phyloP scores from a whole-genome alignment of 1,284 basidiomycete genomes.

The Ustilago trichophora region DNA sequence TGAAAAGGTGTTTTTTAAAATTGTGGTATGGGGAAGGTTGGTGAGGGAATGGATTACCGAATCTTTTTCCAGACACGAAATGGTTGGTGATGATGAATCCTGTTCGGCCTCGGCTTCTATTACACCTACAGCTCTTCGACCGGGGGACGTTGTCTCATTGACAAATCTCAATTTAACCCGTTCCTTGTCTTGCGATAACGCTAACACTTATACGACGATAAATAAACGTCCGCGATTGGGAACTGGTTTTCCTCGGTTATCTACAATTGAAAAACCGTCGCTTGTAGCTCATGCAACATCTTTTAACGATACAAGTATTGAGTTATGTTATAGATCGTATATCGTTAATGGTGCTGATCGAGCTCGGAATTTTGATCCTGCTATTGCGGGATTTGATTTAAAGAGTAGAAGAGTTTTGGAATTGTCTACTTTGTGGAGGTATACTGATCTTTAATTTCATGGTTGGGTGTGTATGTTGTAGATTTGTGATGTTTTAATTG shows the following conservation, averaged over 20 bases:
- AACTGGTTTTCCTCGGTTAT: slow-evolving; percentile 8
- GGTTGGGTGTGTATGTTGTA: too few species aligned
- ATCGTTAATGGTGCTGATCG: neutral
- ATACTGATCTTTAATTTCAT: too few species aligned
- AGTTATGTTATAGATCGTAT: slow-evolving; percentile 21
- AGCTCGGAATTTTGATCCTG: slow-evolving; percentile 17
- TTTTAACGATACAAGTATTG: neutral
- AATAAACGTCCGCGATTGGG: slow-evolving; percentile 6
- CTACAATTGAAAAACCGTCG: neutral
- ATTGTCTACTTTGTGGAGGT: neutral
- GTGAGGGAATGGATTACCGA: slow-evolving; percentile 13
- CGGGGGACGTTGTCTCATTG: slow-evolving; percentile 24
- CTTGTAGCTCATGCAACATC: slow-evolving; percentile 2
- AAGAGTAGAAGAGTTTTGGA: slow-evolving; percentile 9
- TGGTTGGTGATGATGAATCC: too few species aligned
- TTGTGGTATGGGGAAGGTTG: slow-evolving; percentile 22
- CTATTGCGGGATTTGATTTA: slow-evolving; percentile 19
- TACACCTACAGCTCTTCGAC: neutral
- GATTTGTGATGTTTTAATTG: too few species aligned
- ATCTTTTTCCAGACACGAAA: too few species aligned
- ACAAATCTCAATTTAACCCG: slow-evolving; percentile 23
- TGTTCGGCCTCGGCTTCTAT: neutral
- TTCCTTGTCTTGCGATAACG: neutral
- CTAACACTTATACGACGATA: neutral
- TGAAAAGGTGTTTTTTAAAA: slow-evolving; percentile 15